These are phyloP conservation scores for Erodium maritimum DNA, from an alignment of 345 rosid genomes.

Conservation along the genomic window DNA sequence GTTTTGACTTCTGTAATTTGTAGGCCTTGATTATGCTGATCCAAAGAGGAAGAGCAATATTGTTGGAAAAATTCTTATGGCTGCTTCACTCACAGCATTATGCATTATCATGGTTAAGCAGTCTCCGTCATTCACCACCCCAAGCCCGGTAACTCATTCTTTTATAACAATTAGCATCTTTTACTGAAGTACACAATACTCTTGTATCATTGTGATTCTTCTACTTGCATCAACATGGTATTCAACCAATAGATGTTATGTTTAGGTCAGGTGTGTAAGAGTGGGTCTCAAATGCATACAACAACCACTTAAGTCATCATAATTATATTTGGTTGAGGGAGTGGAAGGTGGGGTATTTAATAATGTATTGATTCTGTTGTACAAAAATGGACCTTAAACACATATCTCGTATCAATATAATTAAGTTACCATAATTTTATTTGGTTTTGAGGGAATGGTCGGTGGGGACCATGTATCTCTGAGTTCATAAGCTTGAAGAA, in stretches of 20 bases:
- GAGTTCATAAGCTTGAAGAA: not conserved
- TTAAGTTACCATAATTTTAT: no score
- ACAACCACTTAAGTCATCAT: not conserved
- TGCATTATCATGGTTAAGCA: constrained; percentile 85
- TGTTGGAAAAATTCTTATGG: constrained; percentile 65
- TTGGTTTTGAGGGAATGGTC: not conserved
- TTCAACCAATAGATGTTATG: not conserved
- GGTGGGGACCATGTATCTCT: not conserved
- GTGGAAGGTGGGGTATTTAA: no score
- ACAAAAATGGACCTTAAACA: no score
- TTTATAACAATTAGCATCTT: not conserved
- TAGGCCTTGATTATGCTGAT: constrained; percentile 83
- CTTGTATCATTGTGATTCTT: no score
- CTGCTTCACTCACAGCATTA: constrained; percentile 62
- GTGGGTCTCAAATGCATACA: not conserved
- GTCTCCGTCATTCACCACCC: constrained; percentile 48
- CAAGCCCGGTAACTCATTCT: constrained; percentile 43
- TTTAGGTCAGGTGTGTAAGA: not conserved
- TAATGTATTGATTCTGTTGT: no score
- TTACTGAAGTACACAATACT: not conserved
- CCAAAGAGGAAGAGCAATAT: constrained; percentile 70
- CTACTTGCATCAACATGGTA: not conserved
- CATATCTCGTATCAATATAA: no score
- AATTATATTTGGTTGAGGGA: not conserved
- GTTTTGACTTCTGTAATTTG: constrained; percentile 12